These are phyloP conservation scores for Hygrocybe punicea DNA, from an alignment of 768 basidiomycete species.

Conservation along the genomic window DNA sequence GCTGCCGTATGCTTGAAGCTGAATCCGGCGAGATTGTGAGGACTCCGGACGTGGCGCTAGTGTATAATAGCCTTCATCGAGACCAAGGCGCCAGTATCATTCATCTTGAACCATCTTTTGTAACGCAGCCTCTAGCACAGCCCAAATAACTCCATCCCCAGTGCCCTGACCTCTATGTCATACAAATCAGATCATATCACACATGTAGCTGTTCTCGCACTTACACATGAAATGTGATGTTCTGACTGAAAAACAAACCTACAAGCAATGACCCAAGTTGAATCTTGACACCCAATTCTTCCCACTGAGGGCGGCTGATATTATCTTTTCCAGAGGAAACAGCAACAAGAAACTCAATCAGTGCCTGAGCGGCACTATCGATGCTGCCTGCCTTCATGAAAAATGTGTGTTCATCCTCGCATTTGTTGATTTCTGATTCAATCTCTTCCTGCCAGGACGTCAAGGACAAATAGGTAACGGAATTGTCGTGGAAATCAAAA, in stretches of 20 bases:
- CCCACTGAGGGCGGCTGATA: background rate
- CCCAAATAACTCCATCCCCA: background rate
- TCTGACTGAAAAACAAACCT: background rate
- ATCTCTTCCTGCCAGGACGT: background rate
- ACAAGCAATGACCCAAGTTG: background rate
- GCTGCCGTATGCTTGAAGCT: background rate
- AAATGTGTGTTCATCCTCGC: background rate
- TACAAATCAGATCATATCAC: background rate
- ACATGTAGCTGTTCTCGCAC: background rate
- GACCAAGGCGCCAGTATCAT: background rate
- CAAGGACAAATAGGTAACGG: background rate
- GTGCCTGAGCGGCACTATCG: background rate
- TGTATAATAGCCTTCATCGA: background rate
- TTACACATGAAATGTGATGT: background rate
- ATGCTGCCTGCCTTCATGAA: background rate
- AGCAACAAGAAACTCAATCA: background rate
- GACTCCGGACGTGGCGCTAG: background rate
- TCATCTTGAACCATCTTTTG: background rate
- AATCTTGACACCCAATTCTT: background rate
- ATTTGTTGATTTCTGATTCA: background rate
- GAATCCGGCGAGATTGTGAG: background rate
- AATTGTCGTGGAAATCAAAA: too few species aligned
- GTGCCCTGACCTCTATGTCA: background rate
- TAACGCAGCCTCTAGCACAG: background rate
- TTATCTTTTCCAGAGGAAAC: background rate